phyloP scores from a whole-genome alignment of 2,329 filamentous ascomycete species.

The Epichloe elymi region DNA sequence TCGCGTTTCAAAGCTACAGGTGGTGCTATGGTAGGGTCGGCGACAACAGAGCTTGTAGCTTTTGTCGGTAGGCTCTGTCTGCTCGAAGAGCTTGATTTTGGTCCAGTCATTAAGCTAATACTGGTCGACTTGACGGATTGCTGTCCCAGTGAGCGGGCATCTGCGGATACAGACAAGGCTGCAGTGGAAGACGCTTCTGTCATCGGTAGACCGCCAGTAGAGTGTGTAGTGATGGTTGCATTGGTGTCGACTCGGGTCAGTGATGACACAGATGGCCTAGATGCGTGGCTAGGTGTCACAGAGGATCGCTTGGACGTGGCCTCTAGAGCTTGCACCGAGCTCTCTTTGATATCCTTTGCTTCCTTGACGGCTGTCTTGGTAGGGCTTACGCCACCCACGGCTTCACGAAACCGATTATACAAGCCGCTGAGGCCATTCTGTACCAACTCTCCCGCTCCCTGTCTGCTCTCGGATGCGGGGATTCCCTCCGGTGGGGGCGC shows the following conservation, averaged over 20 bases:
- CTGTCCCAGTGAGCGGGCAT: constrained; percentile 27
- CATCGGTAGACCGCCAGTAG: constrained; percentile 18
- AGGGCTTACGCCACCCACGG: constrained; percentile 55
- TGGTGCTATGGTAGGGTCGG: constrained; percentile 32
- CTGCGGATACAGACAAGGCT: constrained; percentile 18
- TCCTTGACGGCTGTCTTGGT: constrained; percentile 23
- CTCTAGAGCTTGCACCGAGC: constrained; percentile 12
- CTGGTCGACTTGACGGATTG: constrained; percentile 36
- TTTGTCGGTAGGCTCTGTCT: constrained; percentile 29
- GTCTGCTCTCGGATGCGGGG: constrained; percentile 51
- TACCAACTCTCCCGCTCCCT: constrained; percentile 57
- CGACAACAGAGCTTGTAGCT: constrained; percentile 27
- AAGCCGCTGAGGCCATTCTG: constrained; percentile 81
- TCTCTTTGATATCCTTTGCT: constrained; percentile 19
- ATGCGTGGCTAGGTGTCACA: constrained; percentile 24
- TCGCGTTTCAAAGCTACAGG: constrained; percentile 39
- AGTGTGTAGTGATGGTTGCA: constrained; percentile 16
- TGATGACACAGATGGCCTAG: constrained; percentile 28
- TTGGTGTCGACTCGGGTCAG: constrained; percentile 28
- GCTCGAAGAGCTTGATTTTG: constrained; percentile 28
- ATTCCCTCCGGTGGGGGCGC: constrained; percentile 53
- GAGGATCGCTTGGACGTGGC: constrained; percentile 31
- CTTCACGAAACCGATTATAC: constrained; percentile 74
- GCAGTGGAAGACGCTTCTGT: constrained; percentile 26
- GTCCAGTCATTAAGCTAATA: constrained; percentile 30